Evolutionary conservation across 345 rosid species (phyloP).

Genomic region (Eucalyptus guilfoylei): DNA sequence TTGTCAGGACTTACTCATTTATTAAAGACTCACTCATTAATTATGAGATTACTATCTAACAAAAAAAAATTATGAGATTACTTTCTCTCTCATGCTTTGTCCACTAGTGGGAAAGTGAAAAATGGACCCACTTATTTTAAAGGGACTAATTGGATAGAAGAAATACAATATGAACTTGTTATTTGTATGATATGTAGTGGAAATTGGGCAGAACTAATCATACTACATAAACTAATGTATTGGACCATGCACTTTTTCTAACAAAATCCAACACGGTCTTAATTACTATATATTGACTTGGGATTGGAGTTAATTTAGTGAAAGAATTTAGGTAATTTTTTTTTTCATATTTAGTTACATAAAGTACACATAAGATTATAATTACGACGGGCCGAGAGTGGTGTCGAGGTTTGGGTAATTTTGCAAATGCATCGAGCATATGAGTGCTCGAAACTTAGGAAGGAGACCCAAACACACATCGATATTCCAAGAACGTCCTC

Average conservation of each 20-base stretch:
- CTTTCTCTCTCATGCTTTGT: neutral
- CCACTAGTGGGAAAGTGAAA: neutral
- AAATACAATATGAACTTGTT: neutral
- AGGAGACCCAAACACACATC: neutral
- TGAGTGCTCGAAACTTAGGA: neutral
- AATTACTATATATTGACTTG: neutral
- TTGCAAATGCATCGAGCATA: neutral
- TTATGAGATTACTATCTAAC: neutral
- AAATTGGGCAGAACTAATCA: neutral
- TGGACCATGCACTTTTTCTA: neutral
- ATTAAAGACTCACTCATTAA: neutral
- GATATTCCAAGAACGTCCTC: no score
- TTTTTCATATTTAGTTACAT: neutral
- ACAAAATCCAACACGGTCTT: neutral
- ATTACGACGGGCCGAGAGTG: neutral
- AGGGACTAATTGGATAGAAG: neutral
- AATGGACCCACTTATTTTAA: neutral
- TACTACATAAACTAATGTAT: neutral
- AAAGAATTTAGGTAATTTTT: neutral
- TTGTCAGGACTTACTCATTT: neutral
- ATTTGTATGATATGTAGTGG: neutral
- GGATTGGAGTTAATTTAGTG: neutral
- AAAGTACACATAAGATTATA: neutral
- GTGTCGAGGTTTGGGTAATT: neutral
- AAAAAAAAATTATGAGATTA: neutral